Evolutionary conservation across 2,329 filamentous ascomycete species (phyloP).

Genomic region (Orbilia oligospora): DNA sequence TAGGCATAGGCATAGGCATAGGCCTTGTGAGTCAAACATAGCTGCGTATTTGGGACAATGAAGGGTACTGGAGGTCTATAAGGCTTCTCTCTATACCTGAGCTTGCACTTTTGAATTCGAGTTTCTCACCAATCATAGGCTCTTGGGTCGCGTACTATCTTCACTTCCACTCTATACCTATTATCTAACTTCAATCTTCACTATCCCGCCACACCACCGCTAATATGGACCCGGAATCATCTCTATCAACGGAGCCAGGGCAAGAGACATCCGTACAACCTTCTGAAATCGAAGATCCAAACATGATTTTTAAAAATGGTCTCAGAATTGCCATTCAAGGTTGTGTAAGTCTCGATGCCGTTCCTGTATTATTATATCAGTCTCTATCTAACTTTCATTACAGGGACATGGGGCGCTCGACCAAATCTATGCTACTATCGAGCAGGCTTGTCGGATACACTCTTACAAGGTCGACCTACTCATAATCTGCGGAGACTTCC

Average conservation of each 20-base stretch:
- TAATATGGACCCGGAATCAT: constrained; percentile 47
- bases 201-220: background rate
- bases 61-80: background rate
- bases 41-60: background rate
- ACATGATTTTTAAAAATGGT: constrained; percentile 66
- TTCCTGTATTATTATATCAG: constrained; percentile 12
- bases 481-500: constrained; percentile 97
- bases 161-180: background rate
- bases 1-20: background rate
- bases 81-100: background rate
- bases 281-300: constrained; percentile 23
- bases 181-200: background rate
- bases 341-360: constrained; percentile 74
- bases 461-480: constrained; percentile 80
- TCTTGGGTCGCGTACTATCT: background rate
- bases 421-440: constrained; percentile 87
- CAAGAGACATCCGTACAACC: constrained; percentile 5
- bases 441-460: constrained; percentile 74
- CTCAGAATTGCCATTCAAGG: constrained; percentile 88
- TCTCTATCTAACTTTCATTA: constrained; percentile 26
- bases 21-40: constrained; percentile 17
- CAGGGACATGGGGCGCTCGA: constrained; percentile 93
- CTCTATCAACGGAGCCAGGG: constrained; percentile 11
- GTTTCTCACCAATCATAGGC: background rate
- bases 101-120: background rate